Evolutionary conservation across 2,329 filamentous ascomycete species (phyloP), one percentile per base, ranked within the genome.

Genomic region (Botrytis squamosa): DNA sequence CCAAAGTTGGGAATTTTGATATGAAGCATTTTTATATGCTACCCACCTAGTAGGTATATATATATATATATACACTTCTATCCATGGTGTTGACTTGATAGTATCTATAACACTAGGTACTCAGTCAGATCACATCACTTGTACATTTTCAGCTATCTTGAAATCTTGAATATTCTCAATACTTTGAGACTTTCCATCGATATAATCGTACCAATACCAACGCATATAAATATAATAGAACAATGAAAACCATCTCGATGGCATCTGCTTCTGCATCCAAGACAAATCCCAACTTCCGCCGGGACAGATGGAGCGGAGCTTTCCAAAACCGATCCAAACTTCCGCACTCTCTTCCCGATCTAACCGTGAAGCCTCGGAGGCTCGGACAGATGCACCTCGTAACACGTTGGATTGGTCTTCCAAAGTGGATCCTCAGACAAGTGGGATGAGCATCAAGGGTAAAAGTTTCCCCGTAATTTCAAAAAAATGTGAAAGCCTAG

Each of bases 391-490:
- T 67, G 65, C 65, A 14, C 25, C 38, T n/a, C n/a, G n/a, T n/a
- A n/a, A n/a, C n/a, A 57, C 25, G n/a, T 18, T 68, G 18, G 16
- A 65, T 65, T 65, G 63, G 63, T 7, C 1, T 9, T 55, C 25
- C 6, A 42, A 68, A 29, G 65, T 68, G 65, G 65, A 40, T 14
- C 33, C 20, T 1, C 1, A 25, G 20, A n/a, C 33, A 38, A 29
- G 22, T 25, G 33, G 25, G 49, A 38, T 25, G 57, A 33, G 33
- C 33, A 33, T 33, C 33, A 33, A 33, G 33, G 60, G 38, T 42
- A 42, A 57, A 57, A 40, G 49, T 57, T 68, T 57, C 65, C 49
- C 49, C 65, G 65, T 57, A 68, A 57, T 33, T 57, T 33, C 40
- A 38, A 52, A 55, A 22, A 29, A 25, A 40, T 29, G 20, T 7